Conservation (phyloP, 2,329 filamentous ascomycete genomes). For the Sporothrix inflata region DNA sequence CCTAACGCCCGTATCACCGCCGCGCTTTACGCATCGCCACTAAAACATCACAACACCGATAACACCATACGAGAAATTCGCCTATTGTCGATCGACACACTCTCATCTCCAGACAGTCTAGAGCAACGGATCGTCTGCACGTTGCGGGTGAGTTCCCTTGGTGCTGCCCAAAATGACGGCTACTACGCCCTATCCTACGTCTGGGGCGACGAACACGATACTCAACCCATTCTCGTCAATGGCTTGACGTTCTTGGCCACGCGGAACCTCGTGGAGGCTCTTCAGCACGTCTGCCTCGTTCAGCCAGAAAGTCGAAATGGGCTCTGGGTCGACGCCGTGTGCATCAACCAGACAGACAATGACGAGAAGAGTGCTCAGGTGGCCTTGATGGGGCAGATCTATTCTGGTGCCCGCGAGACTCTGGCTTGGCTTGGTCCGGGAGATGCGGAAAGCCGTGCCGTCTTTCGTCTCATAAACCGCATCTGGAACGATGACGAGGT, state of each 20-base stretch:
- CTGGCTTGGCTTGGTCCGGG: neutral
- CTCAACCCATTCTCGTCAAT: neutral
- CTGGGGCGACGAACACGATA: neutral
- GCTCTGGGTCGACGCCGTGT: neutral
- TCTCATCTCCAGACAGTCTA: neutral
- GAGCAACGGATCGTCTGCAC: neutral
- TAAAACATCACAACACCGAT: neutral
- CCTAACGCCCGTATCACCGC: too few relatives aligned
- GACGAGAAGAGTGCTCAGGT: neutral
- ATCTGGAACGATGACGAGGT: neutral
- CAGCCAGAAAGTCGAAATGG: neutral
- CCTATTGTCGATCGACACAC: neutral
- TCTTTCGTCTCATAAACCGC: neutral
- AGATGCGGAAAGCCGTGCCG: neutral
- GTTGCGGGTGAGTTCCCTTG: too few relatives aligned
- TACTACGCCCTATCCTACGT: neutral
- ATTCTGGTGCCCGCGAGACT: neutral
- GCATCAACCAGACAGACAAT: neutral
- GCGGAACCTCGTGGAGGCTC: neutral
- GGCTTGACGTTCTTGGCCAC: neutral
- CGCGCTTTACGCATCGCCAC: too few relatives aligned
- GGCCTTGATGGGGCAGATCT: neutral
- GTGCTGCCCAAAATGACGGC: too few relatives aligned
- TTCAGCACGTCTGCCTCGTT: neutral
- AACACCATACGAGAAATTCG: neutral